Percentiles rank a stretch among this genome's conserved stretches.
These are phyloP conservation scores for Globisporangium spinosum DNA, from an alignment of 352 stramenopile species.

Conservation along the genomic window DNA sequence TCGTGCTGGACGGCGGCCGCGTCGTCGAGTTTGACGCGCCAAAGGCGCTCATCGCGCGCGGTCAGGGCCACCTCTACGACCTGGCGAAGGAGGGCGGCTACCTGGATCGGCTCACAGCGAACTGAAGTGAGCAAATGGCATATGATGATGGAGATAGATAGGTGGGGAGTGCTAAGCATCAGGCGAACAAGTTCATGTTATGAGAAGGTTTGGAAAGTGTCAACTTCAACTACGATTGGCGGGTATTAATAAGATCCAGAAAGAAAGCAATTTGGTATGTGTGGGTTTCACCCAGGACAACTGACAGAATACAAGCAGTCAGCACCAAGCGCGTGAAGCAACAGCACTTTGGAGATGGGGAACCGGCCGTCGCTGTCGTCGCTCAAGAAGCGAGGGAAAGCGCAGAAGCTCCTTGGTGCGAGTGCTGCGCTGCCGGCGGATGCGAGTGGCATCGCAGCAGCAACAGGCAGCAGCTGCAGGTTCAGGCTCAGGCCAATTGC, in stretches of 20 bases:
- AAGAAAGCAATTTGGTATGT: neutral
- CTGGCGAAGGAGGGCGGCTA: constrained; percentile 39
- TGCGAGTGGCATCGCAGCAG: neutral
- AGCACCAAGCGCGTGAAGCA: neutral
- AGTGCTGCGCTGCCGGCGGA: neutral
- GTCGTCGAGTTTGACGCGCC: constrained; percentile 87
- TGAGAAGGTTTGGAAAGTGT: constrained; percentile 27
- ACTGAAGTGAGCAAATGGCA: neutral
- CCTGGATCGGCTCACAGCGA: constrained; percentile 25
- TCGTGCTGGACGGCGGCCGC: constrained; percentile 93
- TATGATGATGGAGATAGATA: neutral
- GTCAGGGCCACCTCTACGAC: constrained; percentile 37
- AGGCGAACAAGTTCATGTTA: neutral
- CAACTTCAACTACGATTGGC: neutral
- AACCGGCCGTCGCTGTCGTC: constrained; percentile 10
- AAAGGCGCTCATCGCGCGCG: constrained; percentile 43
- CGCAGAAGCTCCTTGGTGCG: neutral
- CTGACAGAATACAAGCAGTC: neutral
- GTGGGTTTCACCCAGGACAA: neutral
- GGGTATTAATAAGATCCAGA: neutral
- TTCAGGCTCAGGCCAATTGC: neutral
- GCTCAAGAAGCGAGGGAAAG: constrained; percentile 7
- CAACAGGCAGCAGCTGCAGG: neutral
- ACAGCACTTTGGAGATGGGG: constrained; percentile 1
- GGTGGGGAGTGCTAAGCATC: neutral